A percentile compares a stretch with the other conserved stretches of the same genome.
These are phyloP conservation scores for Austroboletus rostrupii DNA, from an alignment of 1,284 basidiomycete species.

Conservation along the genomic window DNA sequence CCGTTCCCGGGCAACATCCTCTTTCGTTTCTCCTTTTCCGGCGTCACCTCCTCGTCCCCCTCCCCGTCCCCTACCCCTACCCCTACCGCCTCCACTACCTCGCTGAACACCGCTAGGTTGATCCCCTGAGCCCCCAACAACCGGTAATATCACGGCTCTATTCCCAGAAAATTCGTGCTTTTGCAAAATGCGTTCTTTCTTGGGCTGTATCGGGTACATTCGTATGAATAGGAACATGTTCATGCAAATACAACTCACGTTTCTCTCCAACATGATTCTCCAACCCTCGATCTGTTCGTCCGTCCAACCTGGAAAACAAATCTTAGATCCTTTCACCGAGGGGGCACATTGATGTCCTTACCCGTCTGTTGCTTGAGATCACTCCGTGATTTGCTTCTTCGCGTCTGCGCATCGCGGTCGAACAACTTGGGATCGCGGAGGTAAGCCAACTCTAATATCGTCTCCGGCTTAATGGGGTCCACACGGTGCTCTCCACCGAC, in stretches of 20 bases:
- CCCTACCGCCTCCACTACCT: constrained; percentile 29
- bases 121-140: constrained; percentile 15
- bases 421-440: constrained; percentile 71
- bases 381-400: constrained; percentile 60
- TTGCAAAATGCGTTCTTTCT: constrained; percentile 64
- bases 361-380: constrained; percentile 67
- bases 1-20: constrained; percentile 40
- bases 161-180: constrained; percentile 77
- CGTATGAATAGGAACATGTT: constrained; percentile 10
- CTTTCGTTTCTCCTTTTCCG: constrained; percentile 27
- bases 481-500: constrained; percentile 28
- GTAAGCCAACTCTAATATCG: constrained; percentile 73
- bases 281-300: constrained; percentile 88
- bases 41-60: constrained; percentile 35
- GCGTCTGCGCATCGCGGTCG: constrained; percentile 68
- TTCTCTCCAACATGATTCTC: constrained; percentile 80
- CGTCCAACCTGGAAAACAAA: constrained; percentile 47
- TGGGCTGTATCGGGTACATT: constrained; percentile 46
- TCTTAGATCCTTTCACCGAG: not conserved
- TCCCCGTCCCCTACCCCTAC: constrained; percentile 33
- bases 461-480: constrained; percentile 44
- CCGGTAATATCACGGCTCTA: constrained; percentile 23
- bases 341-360: constrained; percentile 21
- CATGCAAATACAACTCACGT: constrained; percentile 49
- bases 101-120: constrained; percentile 19